phyloP scores from a whole-genome alignment of 805 yeast species.

The Candida mattraensis region DNA sequence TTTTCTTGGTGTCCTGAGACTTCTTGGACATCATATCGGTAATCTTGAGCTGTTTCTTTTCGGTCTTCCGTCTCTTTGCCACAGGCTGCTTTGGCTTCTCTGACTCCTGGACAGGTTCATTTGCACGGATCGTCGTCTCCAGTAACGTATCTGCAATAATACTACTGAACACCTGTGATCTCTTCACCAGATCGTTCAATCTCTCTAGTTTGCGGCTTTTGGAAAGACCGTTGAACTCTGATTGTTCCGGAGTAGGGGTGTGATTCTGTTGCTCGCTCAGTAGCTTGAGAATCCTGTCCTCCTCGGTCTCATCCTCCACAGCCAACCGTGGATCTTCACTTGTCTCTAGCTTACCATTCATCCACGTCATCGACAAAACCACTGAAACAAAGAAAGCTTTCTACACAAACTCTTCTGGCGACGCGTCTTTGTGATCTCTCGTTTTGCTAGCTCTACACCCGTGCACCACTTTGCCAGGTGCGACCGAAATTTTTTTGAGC shows the following conservation, averaged over 20 bases:
- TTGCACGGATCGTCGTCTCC: slow-evolving; percentile 40
- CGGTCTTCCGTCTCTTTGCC: slow-evolving; percentile 21
- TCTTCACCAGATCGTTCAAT: slow-evolving; percentile 73
- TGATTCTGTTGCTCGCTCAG: slow-evolving; percentile 19
- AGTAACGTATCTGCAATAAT: slow-evolving; percentile 80
- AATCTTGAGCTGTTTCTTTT: slow-evolving; percentile 17
- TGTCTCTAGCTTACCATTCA: too few relatives aligned
- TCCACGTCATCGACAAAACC: slow-evolving; percentile 3
- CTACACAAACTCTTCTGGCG: too few relatives aligned
- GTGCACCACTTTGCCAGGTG: too few relatives aligned
- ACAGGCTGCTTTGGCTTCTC: slow-evolving; percentile 18
- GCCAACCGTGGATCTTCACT: too few relatives aligned
- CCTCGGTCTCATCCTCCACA: slow-evolving; percentile 27
- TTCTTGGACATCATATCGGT: slow-evolving; percentile 15
- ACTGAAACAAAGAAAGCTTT: too few relatives aligned
- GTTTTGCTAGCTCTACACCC: too few relatives aligned
- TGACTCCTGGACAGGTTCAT: slow-evolving; percentile 5
- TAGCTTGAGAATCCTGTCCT: slow-evolving; percentile 24
- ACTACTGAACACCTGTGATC: slow-evolving; percentile 83
- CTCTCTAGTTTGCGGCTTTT: slow-evolving; percentile 62
- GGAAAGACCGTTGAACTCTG: slow-evolving; percentile 44
- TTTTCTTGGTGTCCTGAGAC: slow-evolving; percentile 25
- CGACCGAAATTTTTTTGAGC: too few relatives aligned
- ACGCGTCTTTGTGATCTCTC: too few relatives aligned
- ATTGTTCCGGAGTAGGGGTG: slow-evolving; percentile 33